phyloP scores from a whole-genome alignment of 257 asterid genomes.

The Pogostemon cablin region DNA sequence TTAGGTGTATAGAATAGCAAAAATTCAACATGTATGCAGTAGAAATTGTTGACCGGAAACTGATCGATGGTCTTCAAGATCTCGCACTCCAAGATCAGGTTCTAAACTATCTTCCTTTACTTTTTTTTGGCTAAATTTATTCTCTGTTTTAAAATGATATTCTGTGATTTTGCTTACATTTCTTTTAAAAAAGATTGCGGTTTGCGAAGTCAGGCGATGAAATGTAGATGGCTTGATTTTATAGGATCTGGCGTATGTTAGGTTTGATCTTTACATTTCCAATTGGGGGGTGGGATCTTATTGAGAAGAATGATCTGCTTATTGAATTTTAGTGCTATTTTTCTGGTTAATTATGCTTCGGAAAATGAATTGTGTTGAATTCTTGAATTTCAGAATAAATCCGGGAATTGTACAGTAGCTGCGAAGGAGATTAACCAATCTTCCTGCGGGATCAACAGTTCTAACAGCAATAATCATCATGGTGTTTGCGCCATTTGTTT shows the following conservation, averaged over 20 bases:
- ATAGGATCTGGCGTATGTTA: slow-evolving; percentile 1
- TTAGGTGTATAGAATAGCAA: slow-evolving; percentile 28
- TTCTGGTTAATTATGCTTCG: slow-evolving; percentile 8
- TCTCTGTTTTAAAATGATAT: not conserved
- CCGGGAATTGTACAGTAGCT: slow-evolving; percentile 42
- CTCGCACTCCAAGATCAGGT: slow-evolving; percentile 53
- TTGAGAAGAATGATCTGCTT: not conserved
- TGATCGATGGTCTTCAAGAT: slow-evolving; percentile 43
- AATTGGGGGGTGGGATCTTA: not conserved
- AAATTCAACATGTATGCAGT: slow-evolving; percentile 45
- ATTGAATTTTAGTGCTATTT: not conserved
- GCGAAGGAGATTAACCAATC: slow-evolving; percentile 35
- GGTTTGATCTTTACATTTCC: not conserved
- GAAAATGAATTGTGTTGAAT: slow-evolving; percentile 23
- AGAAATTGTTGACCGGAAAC: slow-evolving; percentile 43
- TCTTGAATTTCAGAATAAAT: slow-evolving; percentile 41
- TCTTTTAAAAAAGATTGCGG: not conserved
- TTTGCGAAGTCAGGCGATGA: not conserved
- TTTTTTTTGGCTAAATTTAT: not conserved
- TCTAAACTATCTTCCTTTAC: not conserved
- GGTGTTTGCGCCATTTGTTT: slow-evolving; percentile 78
- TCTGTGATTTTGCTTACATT: not conserved
- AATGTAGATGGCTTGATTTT: slow-evolving; percentile 4
- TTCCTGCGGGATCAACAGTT: slow-evolving; percentile 28
- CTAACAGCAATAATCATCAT: slow-evolving; percentile 44